phyloP scores from a whole-genome alignment of 306 rosid species.

The Corylus heterophylla region DNA sequence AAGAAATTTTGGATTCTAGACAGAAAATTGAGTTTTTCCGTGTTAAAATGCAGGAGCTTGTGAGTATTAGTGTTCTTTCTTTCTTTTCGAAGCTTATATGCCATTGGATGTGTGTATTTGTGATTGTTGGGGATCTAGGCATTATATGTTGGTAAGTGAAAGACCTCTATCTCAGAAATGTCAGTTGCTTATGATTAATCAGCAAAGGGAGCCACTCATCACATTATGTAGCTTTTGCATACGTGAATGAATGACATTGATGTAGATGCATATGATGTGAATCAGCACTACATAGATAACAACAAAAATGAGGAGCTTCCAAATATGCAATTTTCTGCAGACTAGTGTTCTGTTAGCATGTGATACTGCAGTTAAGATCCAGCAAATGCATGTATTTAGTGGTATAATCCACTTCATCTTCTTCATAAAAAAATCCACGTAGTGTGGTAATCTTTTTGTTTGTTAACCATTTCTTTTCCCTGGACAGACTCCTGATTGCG shows the following conservation, averaged over 20 bases:
- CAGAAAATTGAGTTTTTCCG: constrained; percentile 81
- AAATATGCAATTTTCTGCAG: background rate
- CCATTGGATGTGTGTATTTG: constrained; percentile 16
- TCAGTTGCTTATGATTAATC: constrained; percentile 11
- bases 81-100: constrained; percentile 28
- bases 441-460: background rate
- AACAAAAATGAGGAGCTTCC: background rate
- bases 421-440: background rate
- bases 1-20: constrained; percentile 73
- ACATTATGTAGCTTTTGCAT: background rate
- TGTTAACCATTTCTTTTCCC: background rate
- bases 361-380: background rate
- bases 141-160: constrained; percentile 13
- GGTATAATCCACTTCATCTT: background rate
- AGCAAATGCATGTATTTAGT: background rate
- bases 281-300: background rate
- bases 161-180: background rate
- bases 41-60: constrained; percentile 94
- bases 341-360: background rate
- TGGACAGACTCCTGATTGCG: background rate
- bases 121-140: constrained; percentile 16
- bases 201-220: constrained; percentile 23
- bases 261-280: constrained; percentile 14
- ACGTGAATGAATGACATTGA: background rate
- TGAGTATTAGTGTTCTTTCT: constrained; percentile 47